Base-by-base conservation (phyloP, 805 yeast species). In the Torulaspora indica region DNA sequence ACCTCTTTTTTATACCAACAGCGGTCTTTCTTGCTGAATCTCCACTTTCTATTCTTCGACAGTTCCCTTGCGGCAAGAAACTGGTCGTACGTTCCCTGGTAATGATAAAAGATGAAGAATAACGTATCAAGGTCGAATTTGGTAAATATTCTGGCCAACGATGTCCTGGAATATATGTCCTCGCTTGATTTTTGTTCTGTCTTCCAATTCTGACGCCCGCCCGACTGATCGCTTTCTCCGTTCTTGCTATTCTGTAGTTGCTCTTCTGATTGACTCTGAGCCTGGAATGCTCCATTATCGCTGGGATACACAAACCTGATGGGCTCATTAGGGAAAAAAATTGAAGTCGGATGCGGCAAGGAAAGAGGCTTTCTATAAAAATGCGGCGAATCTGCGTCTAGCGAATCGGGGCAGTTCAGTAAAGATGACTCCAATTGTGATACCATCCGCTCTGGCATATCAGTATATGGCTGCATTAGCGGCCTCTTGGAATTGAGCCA, bases 401-500 rank as follows among this genome's bases (percentile, higher is more conserved):
- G 76, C 0, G 98, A 86, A 66, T 93, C 98, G 0, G 98, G 98
- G 62, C 97, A 88, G 57, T 85, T 85, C 54, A 86, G 70, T 47
- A 87, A 71, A 2, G 97, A 89, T 1, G 84, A 76, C 60, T 87
- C 95, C 52, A 91, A 70, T 54, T 62, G 64, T 27, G 62, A 46
- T 17, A 53, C 49, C 57, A 58, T 58, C 17, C 44, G 49, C 14
- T 49, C 47, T 17, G 66, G 57, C 62, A 64, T 57, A 32, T 57
- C 59, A 9, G 52, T 48, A 40, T 53, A 51, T 9, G 67, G 67
- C 42, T 63, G 66, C 37, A 60, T 39, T 12, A 63, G 32, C 4
- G 53, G 52, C 36, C 52, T 55, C 43, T 62, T 64, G 2, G 66
- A 50, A 31, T 57, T 47, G 15, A 61, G 43, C 62, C 63, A 63